Evolutionary conservation across 768 basidiomycete genomes (phyloP).

Genomic region (Sarcomyxa edulis): DNA sequence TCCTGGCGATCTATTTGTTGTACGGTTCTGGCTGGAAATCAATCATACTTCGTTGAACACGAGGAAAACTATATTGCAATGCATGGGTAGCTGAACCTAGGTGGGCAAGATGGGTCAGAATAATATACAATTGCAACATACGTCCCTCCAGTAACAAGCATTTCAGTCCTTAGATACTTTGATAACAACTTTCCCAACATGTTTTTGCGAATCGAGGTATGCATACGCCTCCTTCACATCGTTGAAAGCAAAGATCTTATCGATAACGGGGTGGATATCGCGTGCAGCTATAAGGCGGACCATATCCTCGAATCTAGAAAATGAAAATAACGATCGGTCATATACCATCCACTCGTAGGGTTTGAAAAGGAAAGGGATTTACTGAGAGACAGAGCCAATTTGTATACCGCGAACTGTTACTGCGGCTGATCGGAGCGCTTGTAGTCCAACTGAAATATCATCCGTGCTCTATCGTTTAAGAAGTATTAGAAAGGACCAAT

Average conservation of each 20-base stretch:
- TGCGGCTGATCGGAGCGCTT: no score
- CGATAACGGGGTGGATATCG: slow-evolving; percentile 36
- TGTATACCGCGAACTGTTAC: slow-evolving; percentile 43
- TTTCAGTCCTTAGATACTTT: slow-evolving; percentile 24
- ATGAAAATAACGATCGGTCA: not conserved
- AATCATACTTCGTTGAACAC: no score
- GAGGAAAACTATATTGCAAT: no score
- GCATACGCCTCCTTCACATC: slow-evolving; percentile 38
- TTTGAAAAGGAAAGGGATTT: slow-evolving; percentile 11
- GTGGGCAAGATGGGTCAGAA: no score
- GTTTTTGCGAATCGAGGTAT: slow-evolving; percentile 39
- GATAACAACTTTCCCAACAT: slow-evolving; percentile 50
- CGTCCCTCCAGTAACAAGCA: no score
- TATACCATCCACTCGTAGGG: not conserved
- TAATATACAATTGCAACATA: not conserved
- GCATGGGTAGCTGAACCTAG: no score
- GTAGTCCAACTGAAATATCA: no score
- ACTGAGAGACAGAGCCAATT: slow-evolving; percentile 40
- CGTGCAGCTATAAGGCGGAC: slow-evolving; percentile 31
- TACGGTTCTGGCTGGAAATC: no score
- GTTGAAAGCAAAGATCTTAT: slow-evolving; percentile 47
- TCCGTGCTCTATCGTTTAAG: no score
- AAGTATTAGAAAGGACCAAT: no score
- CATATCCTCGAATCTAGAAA: slow-evolving; percentile 40
- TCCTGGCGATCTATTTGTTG: no score